Evolutionary conservation across 1,139 yeast genomes (phyloP).

Genomic region (Sugiyamaella grinbergsii): DNA sequence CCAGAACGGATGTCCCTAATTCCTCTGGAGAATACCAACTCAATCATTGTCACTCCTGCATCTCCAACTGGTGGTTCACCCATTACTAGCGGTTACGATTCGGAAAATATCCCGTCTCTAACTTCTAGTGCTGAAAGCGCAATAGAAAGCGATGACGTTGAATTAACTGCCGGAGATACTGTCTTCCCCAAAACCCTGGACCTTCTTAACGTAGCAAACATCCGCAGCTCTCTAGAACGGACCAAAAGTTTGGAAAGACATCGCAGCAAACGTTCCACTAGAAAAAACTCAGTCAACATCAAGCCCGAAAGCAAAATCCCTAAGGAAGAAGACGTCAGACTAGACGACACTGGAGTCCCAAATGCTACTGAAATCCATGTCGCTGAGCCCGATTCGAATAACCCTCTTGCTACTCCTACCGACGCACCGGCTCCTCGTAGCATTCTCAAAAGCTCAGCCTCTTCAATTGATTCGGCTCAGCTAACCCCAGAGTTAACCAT

Average conservation of each 20-base stretch:
- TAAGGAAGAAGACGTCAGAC: conserved; percentile 24
- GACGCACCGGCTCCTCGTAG: conserved; percentile 31
- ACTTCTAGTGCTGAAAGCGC: conserved; percentile 31
- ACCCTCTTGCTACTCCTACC: conserved; percentile 20
- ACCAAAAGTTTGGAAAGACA: conserved; percentile 43
- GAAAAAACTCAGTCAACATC: conserved; percentile 7
- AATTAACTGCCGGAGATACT: conserved; percentile 40
- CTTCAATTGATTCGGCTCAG: conserved; percentile 19
- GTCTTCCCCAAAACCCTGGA: conserved; percentile 44
- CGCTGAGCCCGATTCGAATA: conserved; percentile 19
- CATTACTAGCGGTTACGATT: conserved; percentile 11
- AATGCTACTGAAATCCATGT: conserved; percentile 40
- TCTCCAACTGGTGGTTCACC: conserved; percentile 20
- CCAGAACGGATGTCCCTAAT: neutral
- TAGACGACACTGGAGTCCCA: conserved; percentile 36
- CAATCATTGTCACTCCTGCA: conserved; percentile 16
- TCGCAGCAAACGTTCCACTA: conserved; percentile 37
- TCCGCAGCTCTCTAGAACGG: conserved; percentile 43
- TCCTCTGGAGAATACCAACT: neutral
- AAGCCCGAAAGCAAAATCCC: conserved; percentile 23
- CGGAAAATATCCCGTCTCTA: conserved; percentile 30
- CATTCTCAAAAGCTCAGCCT: conserved; percentile 32
- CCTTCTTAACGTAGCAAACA: conserved; percentile 40
- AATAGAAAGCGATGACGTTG: conserved; percentile 31
- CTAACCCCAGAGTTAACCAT: conserved; percentile 11